Percentiles rank a stretch among this genome's conserved stretches.
Evolutionary conservation across 2,329 filamentous ascomycete species (phyloP).

Genomic region (Fusarium verticillioides): DNA sequence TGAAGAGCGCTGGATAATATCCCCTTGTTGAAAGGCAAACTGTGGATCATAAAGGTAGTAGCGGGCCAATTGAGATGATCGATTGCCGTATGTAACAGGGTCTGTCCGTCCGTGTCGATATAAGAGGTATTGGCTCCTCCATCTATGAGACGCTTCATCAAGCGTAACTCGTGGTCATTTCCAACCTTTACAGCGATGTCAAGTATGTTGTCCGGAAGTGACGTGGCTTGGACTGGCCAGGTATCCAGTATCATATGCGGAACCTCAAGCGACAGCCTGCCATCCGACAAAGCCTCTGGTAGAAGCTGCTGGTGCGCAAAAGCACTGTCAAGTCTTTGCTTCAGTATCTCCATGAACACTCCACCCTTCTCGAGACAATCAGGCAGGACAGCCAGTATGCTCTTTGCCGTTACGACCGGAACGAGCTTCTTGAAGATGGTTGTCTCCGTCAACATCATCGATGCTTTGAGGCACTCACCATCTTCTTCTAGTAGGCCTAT

Average conservation of each 20-base stretch:
- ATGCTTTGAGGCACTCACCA: not conserved
- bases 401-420: not conserved
- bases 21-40: rapidly evolving
- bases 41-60: rapidly evolving
- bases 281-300: rapidly evolving
- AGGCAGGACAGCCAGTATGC: not conserved
- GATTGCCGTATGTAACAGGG: not conserved
- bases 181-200: not conserved
- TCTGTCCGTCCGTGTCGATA: rapidly evolving
- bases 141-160: not conserved
- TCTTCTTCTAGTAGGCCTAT: rapidly evolving
- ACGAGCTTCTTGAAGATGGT: not conserved
- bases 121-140: not conserved
- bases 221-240: not conserved
- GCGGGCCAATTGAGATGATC: not conserved
- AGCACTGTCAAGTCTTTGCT: not conserved
- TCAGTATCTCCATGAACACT: rapidly evolving
- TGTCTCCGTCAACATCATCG: rapidly evolving
- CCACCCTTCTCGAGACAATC: not conserved
- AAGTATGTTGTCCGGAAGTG: not conserved
- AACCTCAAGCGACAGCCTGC: rapidly evolving
- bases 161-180: rapidly evolving
- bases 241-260: not conserved
- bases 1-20: not conserved
- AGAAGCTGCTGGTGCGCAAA: not conserved